Evolutionary conservation across 2,329 filamentous ascomycete species (phyloP), one percentile per base, ranked within the genome.

Genomic region (Stemphylium lycopersici): DNA sequence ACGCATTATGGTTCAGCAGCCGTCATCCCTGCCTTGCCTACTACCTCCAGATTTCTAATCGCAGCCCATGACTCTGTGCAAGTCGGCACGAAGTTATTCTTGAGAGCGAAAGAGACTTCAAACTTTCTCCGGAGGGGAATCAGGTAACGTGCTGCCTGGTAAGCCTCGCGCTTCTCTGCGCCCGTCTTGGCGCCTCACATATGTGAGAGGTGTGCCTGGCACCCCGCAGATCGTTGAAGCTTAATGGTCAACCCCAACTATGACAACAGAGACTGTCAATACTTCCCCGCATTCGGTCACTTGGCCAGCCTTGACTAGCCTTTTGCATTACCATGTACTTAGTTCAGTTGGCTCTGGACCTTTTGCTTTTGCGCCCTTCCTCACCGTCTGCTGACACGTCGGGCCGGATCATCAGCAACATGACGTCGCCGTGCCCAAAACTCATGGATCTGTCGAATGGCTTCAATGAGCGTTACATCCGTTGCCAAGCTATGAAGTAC

Each of bases 401-500:
- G 13, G 29, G 4, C 32, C 29, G 34, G 45, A 18, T 33, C 18
- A 42, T 38, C 44, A 48, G 48, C 48, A 49, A 39, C 42, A 68
- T 71, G 64, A 71, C 65, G 66, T 68, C 58, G 61, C 34, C 24
- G 18, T 46, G 29, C 42, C 32, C 20, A 13, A 40, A 38, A 42
- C 39, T 42, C 43, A 50, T 52, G 36, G 47, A 34, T 43, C 48
- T 52, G 20, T 47, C 34, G 53, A 18, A 65, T 60, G 60, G 52
- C 63, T 64, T 67, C 59, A 60, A 39, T 36, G 52, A 50, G 55
- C 32, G 61, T 65, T 63, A 63, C 65, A 71, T 71, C 61, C 53
- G 55, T 57, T 46, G 43, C 51, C 41, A 48, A 57, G 45, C 50
- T 44, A 33, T 54, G 12, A 46, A 53, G 48, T 51, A 58, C 6